Conservation (phyloP, 176 grass and related monocot genomes). For the Eleusine coracana region DNA sequence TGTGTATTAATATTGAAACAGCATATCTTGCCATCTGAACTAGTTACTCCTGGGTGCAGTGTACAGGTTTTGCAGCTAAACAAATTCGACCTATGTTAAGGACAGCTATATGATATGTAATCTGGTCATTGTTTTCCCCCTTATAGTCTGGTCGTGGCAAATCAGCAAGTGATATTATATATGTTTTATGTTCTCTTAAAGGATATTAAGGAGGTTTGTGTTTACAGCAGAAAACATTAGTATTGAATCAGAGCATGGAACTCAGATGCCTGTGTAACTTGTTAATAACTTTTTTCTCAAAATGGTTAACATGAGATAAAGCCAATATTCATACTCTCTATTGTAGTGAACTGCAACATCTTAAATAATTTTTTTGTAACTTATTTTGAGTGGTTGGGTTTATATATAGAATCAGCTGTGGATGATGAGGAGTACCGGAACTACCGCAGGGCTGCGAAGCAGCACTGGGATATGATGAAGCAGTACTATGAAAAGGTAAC, state of each 20-base stretch:
- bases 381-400: conserved; percentile 38
- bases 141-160: conserved; percentile 8
- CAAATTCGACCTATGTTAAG: neutral
- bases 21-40: conserved; percentile 3
- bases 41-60: conserved; percentile 9
- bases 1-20: neutral
- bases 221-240: conserved; percentile 21
- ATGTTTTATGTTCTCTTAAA: neutral
- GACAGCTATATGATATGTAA: neutral
- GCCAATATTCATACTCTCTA: conserved; percentile 13
- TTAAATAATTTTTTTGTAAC: conserved; percentile 11
- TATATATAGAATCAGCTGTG: conserved; percentile 40
- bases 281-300: conserved; percentile 4
- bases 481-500: conserved; percentile 89
- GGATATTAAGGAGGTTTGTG: conserved; percentile 3
- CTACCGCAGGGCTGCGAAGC: conserved; percentile 69
- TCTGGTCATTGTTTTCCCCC: neutral
- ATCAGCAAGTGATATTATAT: conserved; percentile 6
- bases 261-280: neutral
- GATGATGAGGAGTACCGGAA: conserved; percentile 75
- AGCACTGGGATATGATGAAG: conserved; percentile 90
- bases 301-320: conserved; percentile 31
- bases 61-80: conserved; percentile 19
- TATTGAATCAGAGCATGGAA: neutral
- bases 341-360: neutral